Evolutionary conservation across 208 protist species (phyloP).

Genomic region (Entamoeba dispar): DNA sequence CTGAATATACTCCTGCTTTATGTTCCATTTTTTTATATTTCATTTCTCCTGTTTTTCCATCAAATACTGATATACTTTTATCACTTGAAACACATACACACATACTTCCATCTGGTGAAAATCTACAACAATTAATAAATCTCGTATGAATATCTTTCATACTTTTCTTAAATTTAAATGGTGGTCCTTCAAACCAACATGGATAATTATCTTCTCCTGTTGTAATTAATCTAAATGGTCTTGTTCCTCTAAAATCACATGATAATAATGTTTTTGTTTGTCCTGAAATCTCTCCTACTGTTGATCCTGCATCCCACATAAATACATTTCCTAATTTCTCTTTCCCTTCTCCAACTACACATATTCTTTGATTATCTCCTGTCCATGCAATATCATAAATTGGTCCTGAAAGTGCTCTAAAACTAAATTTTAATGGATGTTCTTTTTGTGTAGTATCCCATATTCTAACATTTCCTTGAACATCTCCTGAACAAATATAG

Average conservation of each 20-base stretch:
- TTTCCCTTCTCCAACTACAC: conserved; percentile 19
- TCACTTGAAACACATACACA: conserved; percentile 8
- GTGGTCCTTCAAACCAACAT: conserved; percentile 23
- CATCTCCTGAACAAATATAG: conserved; percentile 46
- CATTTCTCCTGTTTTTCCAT: conserved; percentile 4
- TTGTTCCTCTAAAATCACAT: conserved; percentile 2
- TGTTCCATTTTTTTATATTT: not conserved
- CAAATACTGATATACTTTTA: conserved; percentile 6
- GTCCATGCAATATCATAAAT: conserved; percentile 26
- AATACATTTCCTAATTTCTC: conserved; percentile 16
- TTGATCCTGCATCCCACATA: conserved; percentile 12
- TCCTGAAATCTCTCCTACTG: conserved; percentile 14
- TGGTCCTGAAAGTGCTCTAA: not conserved
- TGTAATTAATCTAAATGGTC: conserved; percentile 25
- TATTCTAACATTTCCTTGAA: conserved; percentile 38
- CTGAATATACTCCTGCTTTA: not conserved
- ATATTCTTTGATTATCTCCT: conserved; percentile 13
- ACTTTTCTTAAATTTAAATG: conserved; percentile 15
- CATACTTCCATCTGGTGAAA: not conserved
- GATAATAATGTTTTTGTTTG: conserved; percentile 8
- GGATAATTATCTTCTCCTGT: conserved; percentile 11
- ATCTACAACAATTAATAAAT: conserved; percentile 22
- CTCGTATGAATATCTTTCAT: not conserved
- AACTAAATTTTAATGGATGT: conserved; percentile 2
- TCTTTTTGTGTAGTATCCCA: conserved; percentile 34